These are phyloP conservation scores for Sporothrix brasiliensis DNA, from an alignment of 2,329 filamentous ascomycete species.

Conservation along the genomic window DNA sequence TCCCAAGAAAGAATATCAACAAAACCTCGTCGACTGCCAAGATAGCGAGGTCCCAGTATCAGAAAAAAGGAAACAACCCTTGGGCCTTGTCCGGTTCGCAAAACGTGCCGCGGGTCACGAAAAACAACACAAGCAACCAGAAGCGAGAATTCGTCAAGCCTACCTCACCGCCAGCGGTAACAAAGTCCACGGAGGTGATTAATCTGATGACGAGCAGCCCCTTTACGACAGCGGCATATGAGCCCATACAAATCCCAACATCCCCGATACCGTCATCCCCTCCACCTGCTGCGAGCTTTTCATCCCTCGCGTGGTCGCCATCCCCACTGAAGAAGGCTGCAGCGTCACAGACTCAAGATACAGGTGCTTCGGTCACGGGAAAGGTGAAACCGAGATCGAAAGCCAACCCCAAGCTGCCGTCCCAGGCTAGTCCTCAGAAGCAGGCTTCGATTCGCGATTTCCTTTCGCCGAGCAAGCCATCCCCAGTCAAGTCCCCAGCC, in stretches of 20 bases:
- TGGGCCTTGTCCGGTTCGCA: conserved; percentile 30
- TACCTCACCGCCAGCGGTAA: not conserved
- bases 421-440: conserved; percentile 12
- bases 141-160: not conserved
- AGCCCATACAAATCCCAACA: conserved; percentile 1
- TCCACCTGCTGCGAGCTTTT: conserved; percentile 19
- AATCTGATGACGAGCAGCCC: conserved; percentile 28
- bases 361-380: not conserved
- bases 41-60: not conserved
- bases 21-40: not conserved
- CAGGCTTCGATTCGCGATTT: conserved; percentile 33
- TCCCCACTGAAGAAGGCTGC: not conserved
- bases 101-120: conserved; percentile 27
- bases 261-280: conserved; percentile 1
- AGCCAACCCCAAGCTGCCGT: not conserved
- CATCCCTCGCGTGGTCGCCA: conserved; percentile 12
- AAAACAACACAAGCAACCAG: not conserved
- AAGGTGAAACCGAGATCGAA: not conserved
- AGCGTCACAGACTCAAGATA: not conserved
- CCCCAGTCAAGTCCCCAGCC: not conserved
- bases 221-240: not conserved
- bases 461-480: not conserved
- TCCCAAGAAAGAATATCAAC: not conserved
- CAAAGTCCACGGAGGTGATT: conserved; percentile 6
- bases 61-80: conserved; percentile 23